Evolutionary conservation across 768 basidiomycete genomes (phyloP).

Genomic region (Piloderma croceum): DNA sequence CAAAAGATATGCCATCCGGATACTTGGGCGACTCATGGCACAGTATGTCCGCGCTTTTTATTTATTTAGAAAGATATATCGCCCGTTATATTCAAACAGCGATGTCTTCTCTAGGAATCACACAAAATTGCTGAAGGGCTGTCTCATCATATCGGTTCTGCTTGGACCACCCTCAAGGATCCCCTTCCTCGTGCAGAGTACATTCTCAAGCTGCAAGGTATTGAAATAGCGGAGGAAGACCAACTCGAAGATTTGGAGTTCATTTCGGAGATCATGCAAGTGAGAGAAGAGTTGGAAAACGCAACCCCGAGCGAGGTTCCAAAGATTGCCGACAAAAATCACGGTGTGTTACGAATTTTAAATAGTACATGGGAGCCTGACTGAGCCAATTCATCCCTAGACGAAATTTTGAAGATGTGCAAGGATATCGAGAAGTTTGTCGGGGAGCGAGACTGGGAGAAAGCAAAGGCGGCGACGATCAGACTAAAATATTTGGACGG

Average conservation of each 20-base stretch:
- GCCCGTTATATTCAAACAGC: slow-evolving; percentile 2
- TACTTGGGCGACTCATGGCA: slow-evolving; percentile 64
- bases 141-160: slow-evolving; percentile 76
- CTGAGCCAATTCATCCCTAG: neutral
- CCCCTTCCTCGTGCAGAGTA: slow-evolving; percentile 79
- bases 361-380: neutral
- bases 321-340: slow-evolving; percentile 47
- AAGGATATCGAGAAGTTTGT: slow-evolving; percentile 45
- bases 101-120: slow-evolving; percentile 37
- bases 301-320: slow-evolving; percentile 49
- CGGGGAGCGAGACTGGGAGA: slow-evolving; percentile 45
- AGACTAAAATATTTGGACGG: slow-evolving; percentile 70
- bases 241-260: slow-evolving; percentile 65
- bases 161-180: slow-evolving; percentile 68
- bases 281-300: slow-evolving; percentile 69
- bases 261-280: slow-evolving; percentile 74
- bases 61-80: neutral
- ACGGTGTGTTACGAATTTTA: slow-evolving; percentile 39
- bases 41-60: slow-evolving; percentile 36
- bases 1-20: slow-evolving; percentile 86
- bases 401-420: slow-evolving; percentile 40
- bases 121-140: slow-evolving; percentile 56
- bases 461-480: slow-evolving; percentile 54
- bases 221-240: slow-evolving; percentile 61
- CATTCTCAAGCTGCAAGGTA: slow-evolving; percentile 60